Conservation (phyloP, 108 stramenopile species). For the Aureococcus anophagefferens region DNA sequence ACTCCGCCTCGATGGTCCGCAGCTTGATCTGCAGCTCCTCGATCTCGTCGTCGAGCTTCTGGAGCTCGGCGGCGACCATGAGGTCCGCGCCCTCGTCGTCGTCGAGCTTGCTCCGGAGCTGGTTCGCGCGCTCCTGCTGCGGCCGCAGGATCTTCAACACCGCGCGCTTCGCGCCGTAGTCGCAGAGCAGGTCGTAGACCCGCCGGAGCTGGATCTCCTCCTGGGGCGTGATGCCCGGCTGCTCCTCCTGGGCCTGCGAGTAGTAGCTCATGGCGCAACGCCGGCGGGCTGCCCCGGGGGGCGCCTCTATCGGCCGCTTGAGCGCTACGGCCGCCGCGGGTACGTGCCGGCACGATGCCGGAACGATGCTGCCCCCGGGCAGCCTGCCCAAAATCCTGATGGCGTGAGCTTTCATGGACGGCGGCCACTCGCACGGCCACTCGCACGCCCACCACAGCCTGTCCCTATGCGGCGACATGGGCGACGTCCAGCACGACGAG, state of each 20-base stretch:
- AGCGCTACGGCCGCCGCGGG: too few relatives aligned
- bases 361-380: too few relatives aligned
- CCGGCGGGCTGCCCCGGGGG: too few relatives aligned
- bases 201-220: conserved; percentile 50
- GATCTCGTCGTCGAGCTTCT: conserved; percentile 5
- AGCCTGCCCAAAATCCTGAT: too few relatives aligned
- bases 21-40: conserved; percentile 1
- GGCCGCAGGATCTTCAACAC: conserved; percentile 17
- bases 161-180: conserved; percentile 42
- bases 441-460: too few relatives aligned
- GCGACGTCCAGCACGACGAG: too few relatives aligned
- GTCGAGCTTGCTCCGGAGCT: conserved; percentile 12
- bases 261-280: too few relatives aligned
- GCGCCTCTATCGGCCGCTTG: too few relatives aligned
- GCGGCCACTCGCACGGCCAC: too few relatives aligned
- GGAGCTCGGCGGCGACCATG: background rate
- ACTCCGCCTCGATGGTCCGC: conserved; percentile 20
- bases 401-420: too few relatives aligned
- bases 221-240: conserved; percentile 29
- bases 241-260: conserved; percentile 20
- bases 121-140: conserved; percentile 14
- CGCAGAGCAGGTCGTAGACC: conserved; percentile 47
- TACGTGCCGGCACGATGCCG: too few relatives aligned
- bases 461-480: too few relatives aligned
- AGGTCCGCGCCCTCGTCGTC: conserved; percentile 18